These are phyloP conservation scores for Peronosclerospora sorghi DNA, from an alignment of 352 stramenopile species.

Conservation along the genomic window DNA sequence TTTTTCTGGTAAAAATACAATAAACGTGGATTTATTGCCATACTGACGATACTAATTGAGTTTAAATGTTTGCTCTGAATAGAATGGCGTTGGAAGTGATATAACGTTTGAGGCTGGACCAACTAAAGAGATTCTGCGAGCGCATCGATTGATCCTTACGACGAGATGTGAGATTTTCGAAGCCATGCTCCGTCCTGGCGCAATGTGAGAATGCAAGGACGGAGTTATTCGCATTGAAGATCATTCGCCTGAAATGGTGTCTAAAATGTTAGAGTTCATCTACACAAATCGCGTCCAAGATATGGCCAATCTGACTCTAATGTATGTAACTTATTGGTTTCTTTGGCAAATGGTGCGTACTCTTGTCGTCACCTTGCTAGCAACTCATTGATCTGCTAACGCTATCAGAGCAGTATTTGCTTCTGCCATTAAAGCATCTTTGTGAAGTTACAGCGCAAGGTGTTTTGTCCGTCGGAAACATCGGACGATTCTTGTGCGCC, in stretches of 20 bases:
- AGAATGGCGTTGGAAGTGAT: no score
- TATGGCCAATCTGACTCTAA: conserved; percentile 61
- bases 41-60: no score
- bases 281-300: conserved; percentile 86
- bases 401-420: conserved; percentile 70
- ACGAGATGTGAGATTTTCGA: conserved; percentile 81
- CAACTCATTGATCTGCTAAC: conserved; percentile 81
- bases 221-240: conserved; percentile 77
- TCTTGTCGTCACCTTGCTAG: conserved; percentile 17
- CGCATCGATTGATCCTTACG: conserved; percentile 65
- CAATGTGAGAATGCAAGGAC: conserved; percentile 77
- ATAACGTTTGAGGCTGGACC: no score
- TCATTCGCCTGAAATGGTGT: conserved; percentile 34
- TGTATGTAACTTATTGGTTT: conserved; percentile 22
- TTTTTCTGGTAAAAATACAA: no score
- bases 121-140: no score
- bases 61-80: no score
- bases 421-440: conserved; percentile 60
- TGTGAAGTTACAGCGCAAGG: no score
- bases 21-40: no score
- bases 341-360: neutral
- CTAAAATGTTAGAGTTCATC: conserved; percentile 88
- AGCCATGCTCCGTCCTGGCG: conserved; percentile 78
- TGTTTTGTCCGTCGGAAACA: conserved; percentile 57
- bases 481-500: conserved; percentile 68